Evolutionary conservation across 2,329 filamentous ascomycete genomes (phyloP).

Genomic region (Fusarium clavum): DNA sequence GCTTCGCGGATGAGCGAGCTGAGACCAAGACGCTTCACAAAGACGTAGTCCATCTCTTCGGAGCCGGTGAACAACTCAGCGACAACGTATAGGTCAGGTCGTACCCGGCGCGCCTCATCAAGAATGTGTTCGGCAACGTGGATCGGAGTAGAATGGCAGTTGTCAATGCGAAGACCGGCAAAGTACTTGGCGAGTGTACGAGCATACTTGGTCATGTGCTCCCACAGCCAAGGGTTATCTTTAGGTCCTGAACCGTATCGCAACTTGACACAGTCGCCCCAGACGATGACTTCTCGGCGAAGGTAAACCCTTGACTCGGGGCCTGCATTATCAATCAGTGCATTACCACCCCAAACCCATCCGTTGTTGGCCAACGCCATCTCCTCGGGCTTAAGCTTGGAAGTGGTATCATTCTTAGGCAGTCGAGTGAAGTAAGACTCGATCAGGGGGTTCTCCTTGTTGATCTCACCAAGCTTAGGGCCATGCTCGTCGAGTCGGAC

Average conservation of each 20-base stretch:
- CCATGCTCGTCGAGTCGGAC: conserved; percentile 92
- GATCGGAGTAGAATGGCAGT: conserved; percentile 95
- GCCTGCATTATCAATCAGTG: conserved; percentile 92
- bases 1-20: conserved; percentile 94
- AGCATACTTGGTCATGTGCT: conserved; percentile 94
- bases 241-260: conserved; percentile 83
- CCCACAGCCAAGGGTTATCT: conserved; percentile 94
- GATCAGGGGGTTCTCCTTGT: conserved; percentile 80
- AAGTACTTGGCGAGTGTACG: conserved; percentile 95
- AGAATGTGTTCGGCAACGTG: conserved; percentile 95
- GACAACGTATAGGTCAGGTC: conserved; percentile 89
- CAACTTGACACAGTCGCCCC: conserved; percentile 98
- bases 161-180: conserved; percentile 94
- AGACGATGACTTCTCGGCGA: conserved; percentile 95
- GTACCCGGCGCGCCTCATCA: conserved; percentile 88
- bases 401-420: conserved; percentile 80
- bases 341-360: conserved; percentile 98
- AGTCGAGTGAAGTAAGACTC: conserved; percentile 96
- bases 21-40: conserved; percentile 91
- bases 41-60: conserved; percentile 95
- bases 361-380: conserved; percentile 93
- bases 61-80: conserved; percentile 96
- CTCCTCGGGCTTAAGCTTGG: conserved; percentile 79
- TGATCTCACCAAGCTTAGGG: conserved; percentile 85
- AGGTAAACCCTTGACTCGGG: conserved; percentile 91